phyloP scores from a whole-genome alignment of 78 protist species.

The Goniomonas avonlea region DNA sequence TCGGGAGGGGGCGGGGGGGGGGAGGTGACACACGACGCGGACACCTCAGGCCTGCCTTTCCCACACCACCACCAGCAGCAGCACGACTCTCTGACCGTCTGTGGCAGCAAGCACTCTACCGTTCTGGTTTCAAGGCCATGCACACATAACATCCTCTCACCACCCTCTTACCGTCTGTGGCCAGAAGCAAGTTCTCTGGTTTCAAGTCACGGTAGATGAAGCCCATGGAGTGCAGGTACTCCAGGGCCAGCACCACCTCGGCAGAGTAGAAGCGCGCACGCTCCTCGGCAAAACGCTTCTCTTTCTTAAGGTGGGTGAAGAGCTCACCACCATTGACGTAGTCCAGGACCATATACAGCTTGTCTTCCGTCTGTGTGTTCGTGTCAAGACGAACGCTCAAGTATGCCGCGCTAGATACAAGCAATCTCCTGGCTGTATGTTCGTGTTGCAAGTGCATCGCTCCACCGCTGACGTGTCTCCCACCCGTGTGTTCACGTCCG shows the following conservation, averaged over 20 bases:
- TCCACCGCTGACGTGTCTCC: neutral
- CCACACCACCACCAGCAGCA: too few relatives aligned
- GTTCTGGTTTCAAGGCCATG: too few relatives aligned
- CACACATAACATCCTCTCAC: too few relatives aligned
- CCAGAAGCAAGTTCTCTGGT: conserved; percentile 13
- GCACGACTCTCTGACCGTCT: too few relatives aligned
- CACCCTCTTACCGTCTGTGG: too few relatives aligned
- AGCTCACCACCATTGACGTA: conserved; percentile 90
- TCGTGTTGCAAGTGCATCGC: too few relatives aligned
- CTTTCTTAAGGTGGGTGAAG: conserved; percentile 73
- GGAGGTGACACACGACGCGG: too few relatives aligned
- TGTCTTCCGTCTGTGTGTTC: conserved; percentile 65
- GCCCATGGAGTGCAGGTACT: conserved; percentile 19
- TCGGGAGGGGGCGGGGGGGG: too few relatives aligned
- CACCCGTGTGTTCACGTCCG: neutral
- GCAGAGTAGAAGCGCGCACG: conserved; percentile 77
- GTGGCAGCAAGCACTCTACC: too few relatives aligned
- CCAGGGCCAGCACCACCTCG: conserved; percentile 62
- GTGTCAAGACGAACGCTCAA: neutral
- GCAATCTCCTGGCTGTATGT: too few relatives aligned
- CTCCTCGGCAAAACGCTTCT: conserved; percentile 52
- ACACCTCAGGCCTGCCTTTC: too few relatives aligned
- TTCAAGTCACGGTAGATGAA: conserved; percentile 10
- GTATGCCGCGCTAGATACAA: neutral
- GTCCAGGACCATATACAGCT: conserved; percentile 86